Conservation (phyloP, 1,284 basidiomycete genomes). For the Ceratobasidium sp. region DNA sequence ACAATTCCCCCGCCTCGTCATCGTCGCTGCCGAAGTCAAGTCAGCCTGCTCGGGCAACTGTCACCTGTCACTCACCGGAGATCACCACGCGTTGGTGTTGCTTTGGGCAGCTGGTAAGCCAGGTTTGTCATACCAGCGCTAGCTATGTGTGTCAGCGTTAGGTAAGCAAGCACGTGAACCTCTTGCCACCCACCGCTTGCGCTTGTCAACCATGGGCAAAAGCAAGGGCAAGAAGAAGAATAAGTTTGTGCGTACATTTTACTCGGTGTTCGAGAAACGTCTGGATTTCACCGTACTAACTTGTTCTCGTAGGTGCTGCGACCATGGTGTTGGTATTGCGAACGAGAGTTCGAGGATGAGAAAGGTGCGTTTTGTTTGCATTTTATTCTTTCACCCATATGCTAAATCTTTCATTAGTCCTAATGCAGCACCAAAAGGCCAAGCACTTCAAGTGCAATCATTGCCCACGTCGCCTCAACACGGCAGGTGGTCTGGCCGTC, state of each 20-base stretch:
- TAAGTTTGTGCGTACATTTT: background rate
- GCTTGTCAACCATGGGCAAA: slow-evolving; percentile 67
- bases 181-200: background rate
- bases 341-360: slow-evolving; percentile 98
- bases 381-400: background rate
- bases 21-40: too few species aligned
- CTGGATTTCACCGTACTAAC: background rate
- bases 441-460: slow-evolving; percentile 99
- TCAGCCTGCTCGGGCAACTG: too few species aligned
- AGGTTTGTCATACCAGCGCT: too few species aligned
- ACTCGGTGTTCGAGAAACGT: too few species aligned
- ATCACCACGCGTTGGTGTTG: too few species aligned
- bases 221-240: slow-evolving; percentile 80
- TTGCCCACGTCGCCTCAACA: slow-evolving; percentile 95
- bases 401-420: slow-evolving; percentile 64
- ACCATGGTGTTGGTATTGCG: slow-evolving; percentile 99
- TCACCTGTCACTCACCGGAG: too few species aligned
- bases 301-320: slow-evolving; percentile 71
- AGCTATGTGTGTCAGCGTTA: background rate
- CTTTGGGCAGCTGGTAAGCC: too few species aligned
- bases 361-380: slow-evolving; percentile 68
- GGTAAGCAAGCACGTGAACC: background rate
- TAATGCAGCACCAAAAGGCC: slow-evolving; percentile 99
- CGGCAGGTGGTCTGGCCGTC: slow-evolving; percentile 97
- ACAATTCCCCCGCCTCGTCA: too few species aligned